Conservation (phyloP, 805 yeast genomes). For the Candida sonorensis region DNA sequence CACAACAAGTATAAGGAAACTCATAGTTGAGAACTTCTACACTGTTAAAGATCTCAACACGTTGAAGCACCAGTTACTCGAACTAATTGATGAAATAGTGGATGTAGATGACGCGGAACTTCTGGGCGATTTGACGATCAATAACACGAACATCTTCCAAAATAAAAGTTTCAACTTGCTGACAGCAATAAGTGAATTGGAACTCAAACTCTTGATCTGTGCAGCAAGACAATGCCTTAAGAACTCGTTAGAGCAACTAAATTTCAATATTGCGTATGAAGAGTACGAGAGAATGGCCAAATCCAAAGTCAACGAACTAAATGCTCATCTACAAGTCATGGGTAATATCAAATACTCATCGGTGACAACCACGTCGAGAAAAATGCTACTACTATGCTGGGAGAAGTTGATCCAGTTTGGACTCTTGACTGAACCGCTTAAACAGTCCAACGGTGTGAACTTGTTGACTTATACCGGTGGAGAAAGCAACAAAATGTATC, state of each 20-base stretch:
- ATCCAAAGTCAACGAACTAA: slow-evolving; percentile 26
- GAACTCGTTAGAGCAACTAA: slow-evolving; percentile 50
- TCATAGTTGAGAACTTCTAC: slow-evolving; percentile 42
- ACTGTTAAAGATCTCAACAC: slow-evolving; percentile 53
- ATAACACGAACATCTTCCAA: slow-evolving; percentile 3
- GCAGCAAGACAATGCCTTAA: slow-evolving; percentile 67
- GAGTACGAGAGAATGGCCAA: slow-evolving; percentile 42
- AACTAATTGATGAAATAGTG: slow-evolving; percentile 27
- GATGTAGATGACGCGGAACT: no score
- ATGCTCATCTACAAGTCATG: slow-evolving; percentile 32
- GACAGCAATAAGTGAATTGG: slow-evolving; percentile 57
- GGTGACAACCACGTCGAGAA: slow-evolving; percentile 27
- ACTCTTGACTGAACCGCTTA: slow-evolving; percentile 31
- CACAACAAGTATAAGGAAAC: slow-evolving; percentile 28
- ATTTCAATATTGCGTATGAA: slow-evolving; percentile 68
- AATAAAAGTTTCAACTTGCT: slow-evolving; percentile 16
- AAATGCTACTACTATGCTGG: slow-evolving; percentile 66
- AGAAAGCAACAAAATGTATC: slow-evolving; percentile 41
- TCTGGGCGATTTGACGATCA: no score
- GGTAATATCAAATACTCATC: slow-evolving; percentile 29
- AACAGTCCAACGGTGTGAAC: slow-evolving; percentile 18
- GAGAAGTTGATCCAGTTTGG: slow-evolving; percentile 55
- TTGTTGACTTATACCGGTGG: slow-evolving; percentile 19
- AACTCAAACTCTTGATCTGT: slow-evolving; percentile 61
- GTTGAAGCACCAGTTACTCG: slow-evolving; percentile 37